Base-by-base conservation (phyloP, 2,329 filamentous ascomycete species). In the Trichoderma asperellum region DNA sequence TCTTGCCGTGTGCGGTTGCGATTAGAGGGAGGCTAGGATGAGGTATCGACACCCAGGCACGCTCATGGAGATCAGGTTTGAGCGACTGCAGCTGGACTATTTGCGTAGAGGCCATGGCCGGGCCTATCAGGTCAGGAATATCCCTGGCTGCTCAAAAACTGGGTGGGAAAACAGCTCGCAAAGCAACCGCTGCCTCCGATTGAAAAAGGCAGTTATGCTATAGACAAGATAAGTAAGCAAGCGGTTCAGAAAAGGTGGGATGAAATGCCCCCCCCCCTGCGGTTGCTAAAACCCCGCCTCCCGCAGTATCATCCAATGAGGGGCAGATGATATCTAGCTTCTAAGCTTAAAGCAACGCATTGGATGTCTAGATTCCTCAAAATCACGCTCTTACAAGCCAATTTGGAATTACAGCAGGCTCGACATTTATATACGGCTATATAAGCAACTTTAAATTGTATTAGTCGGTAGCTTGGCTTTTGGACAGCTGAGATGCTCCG, bases 11-110 rank as follows among this genome's bases (percentile, higher is more conserved):
- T 71, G 93, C 91, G 21, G 95, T 97, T 69, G 95, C 96, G 75
- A 97, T 85, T 70, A 98, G 87, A 4, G 96, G 95, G 24, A 96
- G 89, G 34, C 89, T 91, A 2, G 95, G 94, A 77, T 99, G 96
- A 1, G 94, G 92, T 69, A 90, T 84, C 24, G 92, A 93, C 72
- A 89, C 88, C 96, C 96, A 99, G 75, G 93, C 91, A 74, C 96
- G 92, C 73, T 89, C 85, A 75, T 86, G 85, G 57, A 91, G 84
- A 73, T 88, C 84, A 43, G 85, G 87, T 62, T 83, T 82, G 76
- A 89, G 82, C 52, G 83, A 78, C 4, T 83, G 78, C 16, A 89
- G 81, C 27, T 85, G 81, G 65, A 77, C 75, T 74, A 88, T 78
- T 63, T 72, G 65, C 66, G 73, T 71, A 37, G 65, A 66, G 27